Percentiles rank a stretch among this genome's conserved stretches.
These are phyloP conservation scores for Babesia microti DNA, from an alignment of 169 alveolate genomes.

Conservation along the genomic window DNA sequence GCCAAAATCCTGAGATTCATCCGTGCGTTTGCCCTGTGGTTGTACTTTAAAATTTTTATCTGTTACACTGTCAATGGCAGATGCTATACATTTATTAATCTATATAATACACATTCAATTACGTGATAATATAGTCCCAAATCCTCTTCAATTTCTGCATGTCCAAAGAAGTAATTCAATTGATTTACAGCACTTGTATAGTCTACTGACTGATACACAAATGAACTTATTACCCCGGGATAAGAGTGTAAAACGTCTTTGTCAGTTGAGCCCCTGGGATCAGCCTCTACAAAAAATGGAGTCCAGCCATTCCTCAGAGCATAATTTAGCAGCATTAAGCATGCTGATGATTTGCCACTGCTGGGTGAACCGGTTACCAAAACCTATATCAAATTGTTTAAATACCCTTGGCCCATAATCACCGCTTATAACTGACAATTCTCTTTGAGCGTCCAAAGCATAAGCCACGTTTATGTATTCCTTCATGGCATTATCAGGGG, in stretches of 20 bases:
- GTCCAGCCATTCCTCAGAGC: slow-evolving; percentile 70
- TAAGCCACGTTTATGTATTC: slow-evolving; percentile 62
- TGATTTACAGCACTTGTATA: slow-evolving; percentile 47
- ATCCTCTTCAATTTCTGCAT: slow-evolving; percentile 60
- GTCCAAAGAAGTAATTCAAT: slow-evolving; percentile 64
- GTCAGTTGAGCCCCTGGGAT: slow-evolving; percentile 67
- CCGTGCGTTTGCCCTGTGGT: slow-evolving; percentile 19
- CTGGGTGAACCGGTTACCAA: slow-evolving; percentile 73
- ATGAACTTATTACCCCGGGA: slow-evolving; percentile 62
- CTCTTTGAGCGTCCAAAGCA: slow-evolving; percentile 65
- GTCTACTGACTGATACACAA: slow-evolving; percentile 19
- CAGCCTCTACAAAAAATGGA: slow-evolving; percentile 73
- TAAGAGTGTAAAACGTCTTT: slow-evolving; percentile 53
- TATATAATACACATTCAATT: slow-evolving; percentile 14
- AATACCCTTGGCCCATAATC: slow-evolving; percentile 68
- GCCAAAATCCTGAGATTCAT: slow-evolving; percentile 25
- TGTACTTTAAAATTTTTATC: slow-evolving; percentile 2
- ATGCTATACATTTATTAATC: slow-evolving; percentile 33
- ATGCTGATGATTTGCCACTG: slow-evolving; percentile 75
- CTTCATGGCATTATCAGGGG: slow-evolving; percentile 66
- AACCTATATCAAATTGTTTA: slow-evolving; percentile 9
- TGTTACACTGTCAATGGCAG: slow-evolving; percentile 19
- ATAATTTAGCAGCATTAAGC: slow-evolving; percentile 62
- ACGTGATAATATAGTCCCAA: slow-evolving; percentile 45
- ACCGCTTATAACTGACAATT: slow-evolving; percentile 61